Evolutionary conservation across 2,329 filamentous ascomycete species (phyloP), one percentile per base, ranked within the genome.

Genomic region (Aspergillus nomiae): DNA sequence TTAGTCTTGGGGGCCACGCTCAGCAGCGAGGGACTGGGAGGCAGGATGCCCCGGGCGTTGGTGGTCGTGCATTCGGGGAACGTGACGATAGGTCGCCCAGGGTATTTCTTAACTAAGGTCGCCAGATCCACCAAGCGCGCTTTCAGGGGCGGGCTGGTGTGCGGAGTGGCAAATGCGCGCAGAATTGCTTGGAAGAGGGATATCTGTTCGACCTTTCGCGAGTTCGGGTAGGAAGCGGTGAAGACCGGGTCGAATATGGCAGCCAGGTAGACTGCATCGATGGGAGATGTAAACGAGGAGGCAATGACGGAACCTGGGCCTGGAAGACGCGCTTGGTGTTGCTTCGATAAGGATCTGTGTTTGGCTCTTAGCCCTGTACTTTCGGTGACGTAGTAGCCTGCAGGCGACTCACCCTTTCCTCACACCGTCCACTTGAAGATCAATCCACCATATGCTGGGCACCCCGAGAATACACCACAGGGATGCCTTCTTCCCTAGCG

Each of bases 231-330:
- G 0, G 90, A 92, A 53, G 91, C 83, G 12, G 93, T 96, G 80
- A 99, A 98, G 76, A 99, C 86, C 3, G 95, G 95, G 76, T 97
- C 92, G 82, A 98, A 99, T 73, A 98, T 92, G 66, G 93, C 94
- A 63, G 95, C 92, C 28, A 99, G 88, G 78, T 98, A 99, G 61
- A 99, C 82, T 19, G 93, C 90, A 77, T 99, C 95, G 75, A 99
- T 87, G 10, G 95, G 95, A 11, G 92, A 96, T 38, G 94, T 97
- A 76, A 94, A 95, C 65, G 92, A 95, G 58, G 92, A 90, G 56
- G 92, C 94, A 71, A 99, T 95, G 70, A 99, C 84, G 61, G 90
- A 91, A 54, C 91, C 88, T 5, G 90, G 87, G 61, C 90, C 87
- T 1, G 95, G 95, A 21, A 98, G 87, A 46, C 92, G 88, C 63